Evolutionary conservation across 2,329 filamentous ascomycete genomes (phyloP).

Genomic region (Neodidymelliopsis sp.): DNA sequence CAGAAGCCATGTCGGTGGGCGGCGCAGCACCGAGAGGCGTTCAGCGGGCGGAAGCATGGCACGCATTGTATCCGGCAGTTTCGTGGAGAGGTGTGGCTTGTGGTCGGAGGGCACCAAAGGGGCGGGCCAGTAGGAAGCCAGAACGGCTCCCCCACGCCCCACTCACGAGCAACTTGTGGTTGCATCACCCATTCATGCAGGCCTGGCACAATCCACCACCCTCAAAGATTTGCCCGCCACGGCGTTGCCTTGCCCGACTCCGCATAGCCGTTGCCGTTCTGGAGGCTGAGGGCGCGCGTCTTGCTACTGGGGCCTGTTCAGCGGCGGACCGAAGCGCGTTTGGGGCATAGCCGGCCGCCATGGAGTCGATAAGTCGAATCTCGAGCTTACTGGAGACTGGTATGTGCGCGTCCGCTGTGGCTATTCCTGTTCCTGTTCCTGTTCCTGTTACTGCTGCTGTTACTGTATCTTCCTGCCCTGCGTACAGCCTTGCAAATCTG

Average conservation of each 20-base stretch:
- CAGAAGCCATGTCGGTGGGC: conserved; percentile 21
- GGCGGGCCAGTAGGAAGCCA: conserved; percentile 16
- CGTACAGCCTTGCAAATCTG: conserved; percentile 6
- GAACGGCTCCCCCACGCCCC: conserved; percentile 8
- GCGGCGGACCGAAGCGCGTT: conserved; percentile 26
- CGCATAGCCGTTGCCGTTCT: conserved; percentile 38
- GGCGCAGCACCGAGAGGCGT: conserved; percentile 1
- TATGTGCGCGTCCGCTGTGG: conserved; percentile 51
- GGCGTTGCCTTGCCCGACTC: conserved; percentile 23
- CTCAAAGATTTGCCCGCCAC: conserved; percentile 26
- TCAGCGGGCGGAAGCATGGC: not conserved
- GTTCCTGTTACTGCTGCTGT: conserved; percentile 1
- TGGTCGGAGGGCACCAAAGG: not conserved
- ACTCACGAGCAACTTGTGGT: conserved; percentile 8
- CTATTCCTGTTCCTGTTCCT: not conserved
- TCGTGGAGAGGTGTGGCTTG: conserved; percentile 1
- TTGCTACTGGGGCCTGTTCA: conserved; percentile 1
- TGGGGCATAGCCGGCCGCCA: conserved; percentile 51
- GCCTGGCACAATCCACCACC: conserved; percentile 33
- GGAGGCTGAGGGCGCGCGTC: conserved; percentile 10
- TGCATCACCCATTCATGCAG: conserved; percentile 24
- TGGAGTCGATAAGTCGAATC: conserved; percentile 97
- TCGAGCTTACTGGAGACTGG: conserved; percentile 94
- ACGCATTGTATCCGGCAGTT: conserved; percentile 2
- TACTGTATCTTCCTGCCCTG: not conserved